These are phyloP conservation scores for Arbutus unedo DNA, from an alignment of 148 eudicot species.

Conservation along the genomic window DNA sequence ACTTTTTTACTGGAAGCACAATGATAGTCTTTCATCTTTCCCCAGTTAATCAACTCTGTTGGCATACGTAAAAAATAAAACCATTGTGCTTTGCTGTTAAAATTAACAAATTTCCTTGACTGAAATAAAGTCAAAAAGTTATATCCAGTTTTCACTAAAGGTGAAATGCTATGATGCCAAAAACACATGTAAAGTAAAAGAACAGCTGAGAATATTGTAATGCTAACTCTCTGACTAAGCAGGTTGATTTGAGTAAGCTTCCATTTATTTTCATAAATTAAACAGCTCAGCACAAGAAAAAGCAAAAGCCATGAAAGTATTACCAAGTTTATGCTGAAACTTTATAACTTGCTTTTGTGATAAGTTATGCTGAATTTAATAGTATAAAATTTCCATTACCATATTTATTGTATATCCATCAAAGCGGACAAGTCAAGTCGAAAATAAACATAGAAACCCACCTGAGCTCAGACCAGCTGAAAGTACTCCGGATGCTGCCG, in stretches of 20 bases:
- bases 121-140: neutral
- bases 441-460: slow-evolving; percentile 18
- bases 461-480: slow-evolving; percentile 94
- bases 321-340: neutral
- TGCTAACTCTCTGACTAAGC: neutral
- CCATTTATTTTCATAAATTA: neutral
- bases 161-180: neutral
- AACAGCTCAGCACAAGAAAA: neutral
- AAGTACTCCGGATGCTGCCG: slow-evolving; percentile 91
- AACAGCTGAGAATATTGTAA: neutral
- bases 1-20: neutral
- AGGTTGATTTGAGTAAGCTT: neutral
- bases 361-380: neutral
- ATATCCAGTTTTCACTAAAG: neutral
- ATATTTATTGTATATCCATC: neutral
- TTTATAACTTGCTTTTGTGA: neutral
- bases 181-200: neutral
- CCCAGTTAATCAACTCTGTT: neutral
- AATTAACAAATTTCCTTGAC: neutral
- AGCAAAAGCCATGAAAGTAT: neutral
- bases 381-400: neutral
- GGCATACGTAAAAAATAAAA: neutral
- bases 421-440: neutral
- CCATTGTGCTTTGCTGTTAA: neutral
- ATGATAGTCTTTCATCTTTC: neutral